Conservation (phyloP, 352 stramenopile species). For the Thalassiosira livingstoniorum region DNA sequence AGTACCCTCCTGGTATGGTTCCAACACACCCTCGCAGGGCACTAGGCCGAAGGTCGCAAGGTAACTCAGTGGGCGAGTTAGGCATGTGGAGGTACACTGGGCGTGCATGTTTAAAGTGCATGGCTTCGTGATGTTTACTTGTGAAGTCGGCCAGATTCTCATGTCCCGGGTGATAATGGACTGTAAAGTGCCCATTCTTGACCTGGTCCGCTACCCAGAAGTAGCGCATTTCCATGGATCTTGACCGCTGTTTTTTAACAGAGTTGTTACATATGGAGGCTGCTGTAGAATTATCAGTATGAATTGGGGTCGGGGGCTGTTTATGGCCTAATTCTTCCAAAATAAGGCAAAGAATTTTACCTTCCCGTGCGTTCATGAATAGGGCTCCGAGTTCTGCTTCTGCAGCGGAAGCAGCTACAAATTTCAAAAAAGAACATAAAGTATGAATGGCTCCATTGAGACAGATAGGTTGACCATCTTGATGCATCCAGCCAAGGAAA, state of each 20-base stretch:
- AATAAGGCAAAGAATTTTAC: background rate
- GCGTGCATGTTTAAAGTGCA: conserved; percentile 12
- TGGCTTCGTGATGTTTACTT: conserved; percentile 40
- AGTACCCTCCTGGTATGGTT: background rate
- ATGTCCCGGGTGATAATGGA: background rate
- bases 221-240: background rate
- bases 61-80: background rate
- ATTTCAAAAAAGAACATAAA: background rate
- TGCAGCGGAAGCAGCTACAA: background rate
- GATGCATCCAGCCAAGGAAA: background rate
- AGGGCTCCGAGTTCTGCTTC: background rate
- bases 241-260: background rate
- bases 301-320: background rate
- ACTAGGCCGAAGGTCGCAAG: background rate
- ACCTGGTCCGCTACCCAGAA: background rate
- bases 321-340: background rate
- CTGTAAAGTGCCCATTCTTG: background rate
- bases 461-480: background rate
- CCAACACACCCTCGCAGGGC: conserved; percentile 13
- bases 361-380: background rate
- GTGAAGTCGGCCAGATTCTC: conserved; percentile 43
- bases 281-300: background rate
- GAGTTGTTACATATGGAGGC: background rate
- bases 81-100: background rate
- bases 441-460: background rate